Percentiles rank a stretch among this genome's conserved stretches.
Evolutionary conservation across 2,329 filamentous ascomycete species (phyloP).

Genomic region (Aureobasidium sp.): DNA sequence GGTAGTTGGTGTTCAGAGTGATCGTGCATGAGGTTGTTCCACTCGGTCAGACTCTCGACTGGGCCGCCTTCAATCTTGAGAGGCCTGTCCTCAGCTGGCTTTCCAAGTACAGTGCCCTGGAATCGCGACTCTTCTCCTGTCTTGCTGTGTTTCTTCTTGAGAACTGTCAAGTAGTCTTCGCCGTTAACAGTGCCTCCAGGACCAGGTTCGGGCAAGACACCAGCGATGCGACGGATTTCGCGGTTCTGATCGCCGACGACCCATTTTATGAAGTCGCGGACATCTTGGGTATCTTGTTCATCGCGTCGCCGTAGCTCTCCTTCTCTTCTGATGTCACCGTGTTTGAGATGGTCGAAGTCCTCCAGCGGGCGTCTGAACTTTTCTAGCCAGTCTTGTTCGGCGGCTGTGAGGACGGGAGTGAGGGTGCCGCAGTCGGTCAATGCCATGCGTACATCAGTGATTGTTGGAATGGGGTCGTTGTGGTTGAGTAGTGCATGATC

Average conservation of each 20-base stretch:
- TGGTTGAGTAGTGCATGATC: slow-evolving; percentile 63
- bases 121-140: slow-evolving; percentile 81
- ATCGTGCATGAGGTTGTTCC: slow-evolving; percentile 34
- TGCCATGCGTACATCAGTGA: slow-evolving; percentile 78
- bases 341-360: slow-evolving; percentile 31
- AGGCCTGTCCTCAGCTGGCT: slow-evolving; percentile 59
- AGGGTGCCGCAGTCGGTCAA: slow-evolving; percentile 74
- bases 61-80: slow-evolving; percentile 72
- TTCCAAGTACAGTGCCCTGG: slow-evolving; percentile 74
- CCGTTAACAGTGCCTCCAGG: slow-evolving; percentile 41
- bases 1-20: slow-evolving; percentile 7
- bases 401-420: slow-evolving; percentile 55
- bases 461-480: slow-evolving; percentile 51
- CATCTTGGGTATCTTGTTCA: slow-evolving; percentile 68
- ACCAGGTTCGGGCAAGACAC: slow-evolving; percentile 44
- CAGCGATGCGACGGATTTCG: slow-evolving; percentile 75
- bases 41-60: slow-evolving; percentile 57
- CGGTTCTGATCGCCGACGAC: slow-evolving; percentile 63
- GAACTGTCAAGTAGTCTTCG: slow-evolving; percentile 43
- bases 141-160: slow-evolving; percentile 91
- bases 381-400: slow-evolving; percentile 60
- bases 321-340: slow-evolving; percentile 26
- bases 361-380: slow-evolving; percentile 36
- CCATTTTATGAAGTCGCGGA: slow-evolving; percentile 74
- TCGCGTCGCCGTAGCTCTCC: slow-evolving; percentile 38